Conservation (phyloP, 768 basidiomycete genomes). For the Pleurotus tuoliensis region DNA sequence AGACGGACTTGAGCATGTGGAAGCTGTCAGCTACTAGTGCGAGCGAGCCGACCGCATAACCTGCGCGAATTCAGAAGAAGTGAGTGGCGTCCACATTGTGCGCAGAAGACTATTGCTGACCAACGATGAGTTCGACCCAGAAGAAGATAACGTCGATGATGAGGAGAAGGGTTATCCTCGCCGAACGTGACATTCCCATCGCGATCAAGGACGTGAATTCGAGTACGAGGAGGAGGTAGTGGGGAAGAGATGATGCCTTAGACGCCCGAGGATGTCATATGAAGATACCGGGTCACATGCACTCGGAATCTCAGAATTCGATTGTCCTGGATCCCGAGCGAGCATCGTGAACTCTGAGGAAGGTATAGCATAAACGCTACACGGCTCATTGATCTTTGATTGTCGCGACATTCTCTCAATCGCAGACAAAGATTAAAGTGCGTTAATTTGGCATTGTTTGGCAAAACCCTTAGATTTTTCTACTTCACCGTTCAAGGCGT, state of each 20-base stretch:
- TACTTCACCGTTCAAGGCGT: neutral
- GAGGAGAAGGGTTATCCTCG: slow-evolving; percentile 72
- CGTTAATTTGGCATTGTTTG: slow-evolving; percentile 27
- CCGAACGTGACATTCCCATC: slow-evolving; percentile 59
- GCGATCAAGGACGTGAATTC: neutral
- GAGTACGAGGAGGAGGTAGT: too few relatives aligned
- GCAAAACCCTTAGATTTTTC: slow-evolving; percentile 22
- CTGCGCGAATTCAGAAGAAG: slow-evolving; percentile 32
- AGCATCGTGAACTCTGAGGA: too few relatives aligned
- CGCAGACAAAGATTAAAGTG: neutral
- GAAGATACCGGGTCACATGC: too few relatives aligned
- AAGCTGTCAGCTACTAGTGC: slow-evolving; percentile 96
- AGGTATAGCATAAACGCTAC: too few relatives aligned
- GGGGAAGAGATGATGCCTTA: too few relatives aligned
- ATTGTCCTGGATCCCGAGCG: too few relatives aligned
- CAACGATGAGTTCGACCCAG: slow-evolving; percentile 78
- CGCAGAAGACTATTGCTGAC: slow-evolving; percentile 32
- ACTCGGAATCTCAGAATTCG: too few relatives aligned
- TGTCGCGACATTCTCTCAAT: too few relatives aligned
- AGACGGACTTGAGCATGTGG: slow-evolving; percentile 93
- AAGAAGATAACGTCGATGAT: slow-evolving; percentile 86
- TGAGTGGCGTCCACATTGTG: neutral
- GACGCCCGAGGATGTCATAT: too few relatives aligned
- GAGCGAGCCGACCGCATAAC: slow-evolving; percentile 93
- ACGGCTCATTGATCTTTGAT: too few relatives aligned